Conservation (phyloP, 768 basidiomycete genomes). For the Suillus alpinus region DNA sequence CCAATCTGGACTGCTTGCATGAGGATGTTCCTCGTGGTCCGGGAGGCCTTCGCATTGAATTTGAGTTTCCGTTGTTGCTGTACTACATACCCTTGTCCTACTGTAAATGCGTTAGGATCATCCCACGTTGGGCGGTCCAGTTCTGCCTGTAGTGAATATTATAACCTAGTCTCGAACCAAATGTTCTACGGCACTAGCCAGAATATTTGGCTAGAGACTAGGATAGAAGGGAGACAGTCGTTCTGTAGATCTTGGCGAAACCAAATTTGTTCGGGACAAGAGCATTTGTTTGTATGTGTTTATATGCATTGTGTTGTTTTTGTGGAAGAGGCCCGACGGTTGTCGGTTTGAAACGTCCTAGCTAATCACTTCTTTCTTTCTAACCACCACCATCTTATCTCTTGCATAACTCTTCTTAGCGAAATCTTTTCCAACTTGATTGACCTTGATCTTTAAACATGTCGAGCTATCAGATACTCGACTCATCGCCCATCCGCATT, state of each 20-base stretch:
- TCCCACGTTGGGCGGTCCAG: not conserved
- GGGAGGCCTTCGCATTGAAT: not conserved
- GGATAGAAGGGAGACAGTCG: not conserved
- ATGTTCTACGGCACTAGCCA: too few species aligned
- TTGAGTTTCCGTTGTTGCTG: not conserved
- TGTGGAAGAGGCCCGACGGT: not conserved
- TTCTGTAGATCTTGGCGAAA: not conserved
- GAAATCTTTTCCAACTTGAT: conserved; percentile 1
- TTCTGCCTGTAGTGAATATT: too few species aligned
- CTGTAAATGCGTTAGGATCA: not conserved
- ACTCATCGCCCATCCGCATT: conserved; percentile 26
- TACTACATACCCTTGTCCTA: not conserved
- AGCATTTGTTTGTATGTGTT: not conserved
- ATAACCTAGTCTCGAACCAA: too few species aligned
- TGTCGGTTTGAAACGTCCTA: not conserved
- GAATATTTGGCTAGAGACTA: too few species aligned
- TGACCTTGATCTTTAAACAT: conserved; percentile 11
- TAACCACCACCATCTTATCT: conserved; percentile 6
- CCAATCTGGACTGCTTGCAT: not conserved
- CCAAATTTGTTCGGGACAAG: not conserved
- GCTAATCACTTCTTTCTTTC: conserved; percentile 1
- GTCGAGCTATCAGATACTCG: conserved; percentile 34
- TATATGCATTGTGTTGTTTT: conserved; percentile 2
- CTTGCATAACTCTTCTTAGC: not conserved
- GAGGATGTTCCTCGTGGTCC: not conserved